Percentiles rank a stretch among this genome's conserved stretches.
Conservation (phyloP, 2,329 filamentous ascomycete species). For the Clonostachys chloroleuca region DNA sequence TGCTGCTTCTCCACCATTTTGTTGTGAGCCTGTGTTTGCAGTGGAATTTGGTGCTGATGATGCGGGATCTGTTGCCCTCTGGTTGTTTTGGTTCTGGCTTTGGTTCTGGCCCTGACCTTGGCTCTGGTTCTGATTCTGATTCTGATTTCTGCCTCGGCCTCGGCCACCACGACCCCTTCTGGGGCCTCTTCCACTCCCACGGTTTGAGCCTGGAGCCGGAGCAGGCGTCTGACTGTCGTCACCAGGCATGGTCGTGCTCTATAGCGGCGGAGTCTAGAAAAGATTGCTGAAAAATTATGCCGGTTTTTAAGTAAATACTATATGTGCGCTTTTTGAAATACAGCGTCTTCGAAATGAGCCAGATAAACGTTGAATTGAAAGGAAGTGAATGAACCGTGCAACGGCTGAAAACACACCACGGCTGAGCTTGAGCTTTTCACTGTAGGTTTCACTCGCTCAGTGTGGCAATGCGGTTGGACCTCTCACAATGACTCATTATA, state of each 20-base stretch:
- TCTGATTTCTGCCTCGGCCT: background rate
- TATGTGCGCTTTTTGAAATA: conserved; percentile 41
- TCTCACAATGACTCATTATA: too few relatives aligned
- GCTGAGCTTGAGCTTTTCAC: too few relatives aligned
- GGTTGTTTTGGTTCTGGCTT: background rate
- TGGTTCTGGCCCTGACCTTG: background rate
- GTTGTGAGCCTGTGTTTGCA: too few relatives aligned
- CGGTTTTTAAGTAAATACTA: background rate
- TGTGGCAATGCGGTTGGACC: too few relatives aligned
- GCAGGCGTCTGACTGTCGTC: background rate
- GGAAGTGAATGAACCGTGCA: too few relatives aligned
- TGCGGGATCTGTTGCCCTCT: too few relatives aligned
- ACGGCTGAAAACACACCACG: too few relatives aligned
- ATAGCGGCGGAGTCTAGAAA: background rate
- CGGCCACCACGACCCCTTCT: background rate
- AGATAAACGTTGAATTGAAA: too few relatives aligned
- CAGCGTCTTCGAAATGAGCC: conserved; percentile 29
- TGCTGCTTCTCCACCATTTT: too few relatives aligned
- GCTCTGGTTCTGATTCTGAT: background rate
- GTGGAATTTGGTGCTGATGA: too few relatives aligned
- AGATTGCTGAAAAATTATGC: background rate
- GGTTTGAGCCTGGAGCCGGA: background rate
- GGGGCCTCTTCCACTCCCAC: background rate
- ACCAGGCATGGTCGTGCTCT: background rate
- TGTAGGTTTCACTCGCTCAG: too few relatives aligned